These are phyloP conservation scores for Byssothecium circinans DNA, from an alignment of 2,329 filamentous ascomycete genomes.

Conservation along the genomic window DNA sequence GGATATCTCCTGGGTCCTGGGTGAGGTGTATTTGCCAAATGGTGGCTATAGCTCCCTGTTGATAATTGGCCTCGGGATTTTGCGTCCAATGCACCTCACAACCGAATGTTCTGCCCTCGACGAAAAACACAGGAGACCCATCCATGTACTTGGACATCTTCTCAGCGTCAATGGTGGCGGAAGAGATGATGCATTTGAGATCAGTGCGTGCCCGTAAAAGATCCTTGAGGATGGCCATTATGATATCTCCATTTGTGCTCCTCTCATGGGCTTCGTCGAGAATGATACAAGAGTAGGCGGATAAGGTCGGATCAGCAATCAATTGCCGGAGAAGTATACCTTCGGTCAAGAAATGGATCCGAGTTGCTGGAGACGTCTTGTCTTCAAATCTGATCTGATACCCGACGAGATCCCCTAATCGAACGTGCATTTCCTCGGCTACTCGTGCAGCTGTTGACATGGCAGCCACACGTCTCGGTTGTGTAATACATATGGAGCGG, in stretches of 20 bases:
- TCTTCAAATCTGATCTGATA: conserved; percentile 96
- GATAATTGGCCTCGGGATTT: conserved; percentile 89
- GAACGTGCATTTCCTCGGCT: conserved; percentile 88
- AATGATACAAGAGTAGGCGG: conserved; percentile 84
- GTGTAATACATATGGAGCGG: no score
- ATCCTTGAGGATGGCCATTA: conserved; percentile 87
- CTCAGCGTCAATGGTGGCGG: conserved; percentile 94
- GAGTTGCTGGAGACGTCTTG: conserved; percentile 84
- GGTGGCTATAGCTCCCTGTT: conserved; percentile 87
- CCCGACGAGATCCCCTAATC: conserved; percentile 88
- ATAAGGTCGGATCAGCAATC: conserved; percentile 82
- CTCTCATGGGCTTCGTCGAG: conserved; percentile 97
- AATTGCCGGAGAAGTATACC: conserved; percentile 92
- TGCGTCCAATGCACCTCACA: conserved; percentile 83
- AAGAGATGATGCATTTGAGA: conserved; percentile 87
- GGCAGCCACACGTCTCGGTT: conserved; percentile 90
- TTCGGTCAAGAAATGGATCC: conserved; percentile 96
- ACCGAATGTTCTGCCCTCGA: conserved; percentile 89
- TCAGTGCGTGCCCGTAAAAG: conserved; percentile 80
- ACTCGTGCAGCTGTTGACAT: conserved; percentile 98
- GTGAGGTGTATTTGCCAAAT: conserved; percentile 94
- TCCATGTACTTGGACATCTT: no score
- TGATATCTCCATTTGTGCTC: conserved; percentile 86
- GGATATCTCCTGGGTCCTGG: conserved; percentile 73
- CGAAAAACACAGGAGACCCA: conserved; percentile 82